Percentiles rank a stretch among this genome's conserved stretches.
phyloP scores from a whole-genome alignment of 495 filamentous ascomycete species.

The Pyrenula aspistea region DNA sequence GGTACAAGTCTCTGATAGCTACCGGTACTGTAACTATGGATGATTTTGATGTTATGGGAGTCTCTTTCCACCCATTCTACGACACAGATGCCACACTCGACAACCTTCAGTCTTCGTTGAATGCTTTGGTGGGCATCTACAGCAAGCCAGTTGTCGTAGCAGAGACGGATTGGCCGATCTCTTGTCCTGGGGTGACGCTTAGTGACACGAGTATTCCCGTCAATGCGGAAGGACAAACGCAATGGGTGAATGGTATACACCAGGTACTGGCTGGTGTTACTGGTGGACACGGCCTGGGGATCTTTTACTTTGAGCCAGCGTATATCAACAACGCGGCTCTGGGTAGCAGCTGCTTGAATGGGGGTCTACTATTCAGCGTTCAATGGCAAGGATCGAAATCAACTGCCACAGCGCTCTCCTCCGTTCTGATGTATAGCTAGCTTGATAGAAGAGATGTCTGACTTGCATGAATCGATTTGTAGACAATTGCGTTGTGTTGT shows the following conservation, averaged over 20 bases:
- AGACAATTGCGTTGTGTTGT: no score
- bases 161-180: slow-evolving; percentile 57
- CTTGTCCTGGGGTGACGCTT: slow-evolving; percentile 45
- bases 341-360: slow-evolving; percentile 39
- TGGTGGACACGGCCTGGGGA: slow-evolving; percentile 26
- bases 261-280: slow-evolving; percentile 33
- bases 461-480: no score
- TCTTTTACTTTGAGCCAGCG: slow-evolving; percentile 64
- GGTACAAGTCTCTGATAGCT: slow-evolving; percentile 44
- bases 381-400: background rate
- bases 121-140: slow-evolving; percentile 45
- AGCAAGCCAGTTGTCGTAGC: slow-evolving; percentile 50
- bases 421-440: background rate
- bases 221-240: slow-evolving; percentile 45
- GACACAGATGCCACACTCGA: slow-evolving; percentile 41
- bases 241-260: slow-evolving; percentile 42
- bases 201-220: slow-evolving; percentile 44
- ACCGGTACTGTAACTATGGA: slow-evolving; percentile 33
- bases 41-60: slow-evolving; percentile 59
- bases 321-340: slow-evolving; percentile 53
- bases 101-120: slow-evolving; percentile 39
- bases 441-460: no score
- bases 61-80: slow-evolving; percentile 63
- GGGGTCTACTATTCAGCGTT: background rate
- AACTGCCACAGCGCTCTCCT: background rate